Base-by-base conservation (phyloP, 116 monocot species). In the Posidonia oceanica region DNA sequence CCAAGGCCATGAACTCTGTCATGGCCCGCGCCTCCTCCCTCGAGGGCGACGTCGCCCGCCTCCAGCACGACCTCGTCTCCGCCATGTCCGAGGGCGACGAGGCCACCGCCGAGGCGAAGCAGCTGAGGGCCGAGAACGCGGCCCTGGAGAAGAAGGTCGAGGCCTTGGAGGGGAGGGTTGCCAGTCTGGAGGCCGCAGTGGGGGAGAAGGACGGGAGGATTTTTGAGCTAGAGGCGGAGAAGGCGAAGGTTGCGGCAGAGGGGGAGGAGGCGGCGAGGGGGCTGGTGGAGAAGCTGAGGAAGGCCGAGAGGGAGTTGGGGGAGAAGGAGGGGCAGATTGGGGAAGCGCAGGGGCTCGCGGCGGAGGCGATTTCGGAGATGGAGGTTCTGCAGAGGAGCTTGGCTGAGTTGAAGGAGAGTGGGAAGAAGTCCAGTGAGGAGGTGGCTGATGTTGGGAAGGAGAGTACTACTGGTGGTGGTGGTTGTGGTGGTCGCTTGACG, bases 1-100 rank as follows among this genome's bases (percentile, higher is more conserved):
- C 75, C 16, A 71, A 74, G 61, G 64, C 59, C 12, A n/a, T 79
- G 20, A 56, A 64, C 20, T 44, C 74, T 7, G 68, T 78, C 22
- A 64, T 77, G 12, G 29, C 65, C 40, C 74, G 71, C 42, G 75
- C 75, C 6, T 54, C 77, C 18, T 70, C 70, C 21, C 75, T 82
- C 8, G 78, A 82, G 21, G 74, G 75, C 5, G 82, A 77, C 12
- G 74, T 82, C 55, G 57, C 68, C 10, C 69, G 71, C n/a, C 74
- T 77, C 39, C 77, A 82, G 66, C 61, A 75, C 61, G 82, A 82
- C 20, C 78, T 82, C 54, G 59, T 67, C 55, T 57, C 77, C 6
- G 74, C 78, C 54, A 52, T 56, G 73, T 63, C 77, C 21, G 68
- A 37, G 14, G 38, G 22, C 29, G 81, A 73, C 4, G 81, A 81